phyloP scores from a whole-genome alignment of 1,139 yeast species.

The Kurtzmaniella quercitrusa region DNA sequence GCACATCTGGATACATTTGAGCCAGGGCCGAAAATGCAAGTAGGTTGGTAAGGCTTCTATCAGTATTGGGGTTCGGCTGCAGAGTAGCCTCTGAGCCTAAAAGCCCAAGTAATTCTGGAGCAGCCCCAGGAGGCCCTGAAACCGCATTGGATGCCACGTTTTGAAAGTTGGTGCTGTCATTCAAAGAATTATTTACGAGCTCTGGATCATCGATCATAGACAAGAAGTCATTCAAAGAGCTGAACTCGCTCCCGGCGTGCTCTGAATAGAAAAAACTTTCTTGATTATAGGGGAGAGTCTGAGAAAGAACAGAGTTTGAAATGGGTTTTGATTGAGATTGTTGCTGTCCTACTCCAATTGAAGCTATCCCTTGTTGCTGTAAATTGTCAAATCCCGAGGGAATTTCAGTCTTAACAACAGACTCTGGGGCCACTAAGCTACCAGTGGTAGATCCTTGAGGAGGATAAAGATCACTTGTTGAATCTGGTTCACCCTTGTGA shows the following conservation, averaged over 20 bases:
- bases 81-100: conserved; percentile 16
- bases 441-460: conserved; percentile 1
- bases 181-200: conserved; percentile 48
- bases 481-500: conserved; percentile 8
- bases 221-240: conserved; percentile 83
- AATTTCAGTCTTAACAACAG: conserved; percentile 6
- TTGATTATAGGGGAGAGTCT: conserved; percentile 50
- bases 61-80: conserved; percentile 11
- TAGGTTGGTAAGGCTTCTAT: conserved; percentile 5
- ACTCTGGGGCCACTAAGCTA: conserved; percentile 7
- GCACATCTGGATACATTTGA: conserved; percentile 8
- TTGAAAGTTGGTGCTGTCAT: conserved; percentile 23
- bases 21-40: conserved; percentile 8
- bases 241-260: conserved; percentile 90
- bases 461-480: not conserved
- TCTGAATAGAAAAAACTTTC: conserved; percentile 83
- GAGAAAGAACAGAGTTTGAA: conserved; percentile 33
- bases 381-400: not conserved
- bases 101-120: not conserved
- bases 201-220: conserved; percentile 89
- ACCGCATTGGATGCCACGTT: conserved; percentile 3
- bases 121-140: conserved; percentile 3
- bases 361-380: not conserved
- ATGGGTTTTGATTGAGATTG: conserved; percentile 12
- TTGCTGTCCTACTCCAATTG: conserved; percentile 3